A percentile compares a stretch with the other conserved stretches of the same genome.
Evolutionary conservation across 2,329 filamentous ascomycete species (phyloP).

Genomic region (Zalaria sp.): DNA sequence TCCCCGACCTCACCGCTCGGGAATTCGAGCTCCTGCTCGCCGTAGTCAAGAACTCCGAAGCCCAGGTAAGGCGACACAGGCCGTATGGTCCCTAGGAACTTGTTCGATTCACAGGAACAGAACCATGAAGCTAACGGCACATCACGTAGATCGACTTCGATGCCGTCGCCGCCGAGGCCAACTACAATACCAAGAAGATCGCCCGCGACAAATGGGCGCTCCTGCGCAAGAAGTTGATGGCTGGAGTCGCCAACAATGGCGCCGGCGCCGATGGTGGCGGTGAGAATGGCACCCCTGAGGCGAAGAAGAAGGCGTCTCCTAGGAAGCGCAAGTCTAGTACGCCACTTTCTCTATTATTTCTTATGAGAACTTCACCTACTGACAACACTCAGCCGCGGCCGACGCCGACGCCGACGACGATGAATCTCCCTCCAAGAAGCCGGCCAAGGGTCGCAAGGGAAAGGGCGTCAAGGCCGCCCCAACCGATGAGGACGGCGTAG

Average conservation of each 20-base stretch:
- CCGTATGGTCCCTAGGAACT: too few relatives aligned
- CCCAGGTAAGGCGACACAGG: too few relatives aligned
- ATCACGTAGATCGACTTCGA: conserved; percentile 1
- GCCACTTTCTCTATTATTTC: background rate
- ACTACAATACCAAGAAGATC: conserved; percentile 1
- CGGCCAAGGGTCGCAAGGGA: background rate
- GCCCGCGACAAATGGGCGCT: conserved; percentile 1
- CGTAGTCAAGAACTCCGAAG: conserved; percentile 1
- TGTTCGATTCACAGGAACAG: too few relatives aligned
- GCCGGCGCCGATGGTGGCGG: background rate
- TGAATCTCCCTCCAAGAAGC: background rate
- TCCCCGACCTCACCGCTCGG: background rate
- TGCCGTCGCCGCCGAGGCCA: conserved; percentile 1
- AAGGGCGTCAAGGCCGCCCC: too few relatives aligned
- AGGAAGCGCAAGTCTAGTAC: conserved; percentile 2
- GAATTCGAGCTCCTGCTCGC: conserved; percentile 1
- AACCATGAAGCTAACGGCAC: too few relatives aligned
- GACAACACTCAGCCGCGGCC: background rate
- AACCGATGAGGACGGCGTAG: too few relatives aligned
- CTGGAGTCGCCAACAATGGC: background rate
- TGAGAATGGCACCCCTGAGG: background rate
- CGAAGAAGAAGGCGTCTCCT: background rate
- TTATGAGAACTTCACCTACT: background rate
- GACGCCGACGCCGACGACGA: background rate
- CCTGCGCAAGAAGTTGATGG: background rate